Base-by-base conservation (phyloP, 345 rosid species). In the Lepidium didymum region DNA sequence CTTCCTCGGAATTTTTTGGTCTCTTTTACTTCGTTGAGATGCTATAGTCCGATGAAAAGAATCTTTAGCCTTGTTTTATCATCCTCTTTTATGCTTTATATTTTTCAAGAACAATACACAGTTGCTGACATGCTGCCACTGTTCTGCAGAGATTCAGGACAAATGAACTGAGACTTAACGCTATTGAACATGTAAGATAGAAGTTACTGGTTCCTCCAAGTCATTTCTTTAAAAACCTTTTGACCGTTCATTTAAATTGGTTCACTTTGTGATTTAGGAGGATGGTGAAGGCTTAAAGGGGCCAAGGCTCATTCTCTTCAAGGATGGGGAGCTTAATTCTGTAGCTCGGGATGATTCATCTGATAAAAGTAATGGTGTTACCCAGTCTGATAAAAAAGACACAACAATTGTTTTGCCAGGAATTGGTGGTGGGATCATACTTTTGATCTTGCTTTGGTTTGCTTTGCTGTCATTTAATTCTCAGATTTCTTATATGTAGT, bases 281-380 rank as follows among this genome's bases (percentile, higher is more conserved):
- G 85, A 76, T 52, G 83, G 74, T 15, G 65, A 80, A 81, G 84
- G 77, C 38, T 67, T 90, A 76, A 83, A 82, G 76, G 97, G 80
- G 72, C 97, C 97, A 18, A 80, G 88, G 74, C 78, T 68, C 72
- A 63, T 80, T 63, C 84, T 90, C 69, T 86, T 83, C 55, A 64
- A 83, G 68, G 88, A 82, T 12, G 79, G 79, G 73, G 80, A 79
- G 60, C 64, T 81, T 36, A 64, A 56, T 69, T 79, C 90, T 70
- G 47, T 56, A 34, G 85, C 71, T 66, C 65, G 55, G 67, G 21
- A 65, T 64, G 77, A 70, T 45, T 64, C 68, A 51, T 53, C 81
- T 68, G 40, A 36, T 37, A 74, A 52, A 64, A 74, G 10, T 42
- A 54, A 11, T 55, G 69, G 75, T 65, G 53, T 64, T 46, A 59